These are phyloP conservation scores for Saksenaea vasiformis DNA, from an alignment of 371 early-diverging fungal species.

Conservation along the genomic window DNA sequence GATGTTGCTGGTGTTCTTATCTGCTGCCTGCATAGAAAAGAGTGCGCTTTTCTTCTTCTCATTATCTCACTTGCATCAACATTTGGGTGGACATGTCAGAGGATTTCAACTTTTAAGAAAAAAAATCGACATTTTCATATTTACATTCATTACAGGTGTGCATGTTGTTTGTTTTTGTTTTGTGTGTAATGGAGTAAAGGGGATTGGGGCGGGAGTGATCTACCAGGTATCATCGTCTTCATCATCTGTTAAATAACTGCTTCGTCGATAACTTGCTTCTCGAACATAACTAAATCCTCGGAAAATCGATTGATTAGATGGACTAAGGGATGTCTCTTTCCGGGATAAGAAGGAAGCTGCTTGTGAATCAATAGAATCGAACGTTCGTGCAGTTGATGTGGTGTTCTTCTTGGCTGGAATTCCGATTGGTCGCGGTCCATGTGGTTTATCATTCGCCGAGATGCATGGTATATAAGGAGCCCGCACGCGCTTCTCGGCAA, in stretches of 20 bases:
- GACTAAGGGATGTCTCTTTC: constrained; percentile 15
- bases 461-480: constrained; percentile 62
- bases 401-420: constrained; percentile 7
- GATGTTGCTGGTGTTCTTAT: too few species aligned
- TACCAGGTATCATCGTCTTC: constrained; percentile 20
- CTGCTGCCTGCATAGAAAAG: too few species aligned
- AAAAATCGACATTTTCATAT: background rate
- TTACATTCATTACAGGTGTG: background rate
- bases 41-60: too few species aligned
- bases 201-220: background rate
- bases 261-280: constrained; percentile 22
- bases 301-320: constrained; percentile 32
- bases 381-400: background rate
- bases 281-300: constrained; percentile 39
- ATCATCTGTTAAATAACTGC: constrained; percentile 15
- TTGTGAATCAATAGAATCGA: background rate
- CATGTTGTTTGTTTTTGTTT: background rate
- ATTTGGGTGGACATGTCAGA: background rate
- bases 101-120: background rate
- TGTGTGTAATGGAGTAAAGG: background rate
- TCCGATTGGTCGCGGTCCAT: constrained; percentile 1
- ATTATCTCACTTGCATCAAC: too few species aligned
- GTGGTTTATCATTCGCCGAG: constrained; percentile 7
- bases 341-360: constrained; percentile 15
- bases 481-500: constrained; percentile 57